A percentile compares a stretch with the other conserved stretches of the same genome.
These are phyloP conservation scores for Ophiostoma novo-ulmi DNA, from an alignment of 2,329 filamentous ascomycete genomes.

Conservation along the genomic window DNA sequence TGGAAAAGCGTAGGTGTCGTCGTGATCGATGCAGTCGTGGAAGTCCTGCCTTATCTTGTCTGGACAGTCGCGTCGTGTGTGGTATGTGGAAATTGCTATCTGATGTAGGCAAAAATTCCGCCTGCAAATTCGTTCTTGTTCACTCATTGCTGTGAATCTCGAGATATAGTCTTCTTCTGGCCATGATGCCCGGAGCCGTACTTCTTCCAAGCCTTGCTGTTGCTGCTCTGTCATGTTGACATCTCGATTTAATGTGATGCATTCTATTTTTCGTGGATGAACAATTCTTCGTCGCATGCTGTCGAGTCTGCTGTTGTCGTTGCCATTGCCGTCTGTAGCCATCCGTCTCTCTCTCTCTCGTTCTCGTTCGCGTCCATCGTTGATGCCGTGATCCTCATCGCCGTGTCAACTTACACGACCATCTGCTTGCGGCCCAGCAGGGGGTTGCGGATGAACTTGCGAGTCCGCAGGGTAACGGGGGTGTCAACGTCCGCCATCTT, in stretches of 20 bases:
- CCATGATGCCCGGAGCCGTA: neutral
- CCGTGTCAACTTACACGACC: slow-evolving; percentile 76
- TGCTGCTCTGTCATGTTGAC: neutral
- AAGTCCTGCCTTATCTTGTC: neutral
- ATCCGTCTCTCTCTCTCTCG: neutral
- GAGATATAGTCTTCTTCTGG: neutral
- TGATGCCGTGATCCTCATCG: neutral
- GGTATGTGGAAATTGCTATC: too few species aligned
- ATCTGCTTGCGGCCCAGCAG: slow-evolving; percentile 99
- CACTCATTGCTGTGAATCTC: neutral
- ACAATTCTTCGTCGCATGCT: neutral
- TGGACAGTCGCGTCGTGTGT: neutral
- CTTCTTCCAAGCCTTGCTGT: neutral
- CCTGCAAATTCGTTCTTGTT: too few species aligned
- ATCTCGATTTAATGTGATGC: neutral
- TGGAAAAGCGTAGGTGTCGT: neutral
- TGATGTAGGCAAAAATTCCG: too few species aligned
- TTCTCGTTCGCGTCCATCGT: neutral
- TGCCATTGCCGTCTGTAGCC: neutral
- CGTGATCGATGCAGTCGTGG: neutral
- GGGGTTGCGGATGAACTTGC: slow-evolving; percentile 99
- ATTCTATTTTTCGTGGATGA: neutral
- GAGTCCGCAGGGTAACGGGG: slow-evolving; percentile 84
- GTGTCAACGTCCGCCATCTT: slow-evolving; percentile 84
- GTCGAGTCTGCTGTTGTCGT: neutral